Conservation (phyloP, 1,139 yeast species). For the Yamadazyma atlantica region DNA sequence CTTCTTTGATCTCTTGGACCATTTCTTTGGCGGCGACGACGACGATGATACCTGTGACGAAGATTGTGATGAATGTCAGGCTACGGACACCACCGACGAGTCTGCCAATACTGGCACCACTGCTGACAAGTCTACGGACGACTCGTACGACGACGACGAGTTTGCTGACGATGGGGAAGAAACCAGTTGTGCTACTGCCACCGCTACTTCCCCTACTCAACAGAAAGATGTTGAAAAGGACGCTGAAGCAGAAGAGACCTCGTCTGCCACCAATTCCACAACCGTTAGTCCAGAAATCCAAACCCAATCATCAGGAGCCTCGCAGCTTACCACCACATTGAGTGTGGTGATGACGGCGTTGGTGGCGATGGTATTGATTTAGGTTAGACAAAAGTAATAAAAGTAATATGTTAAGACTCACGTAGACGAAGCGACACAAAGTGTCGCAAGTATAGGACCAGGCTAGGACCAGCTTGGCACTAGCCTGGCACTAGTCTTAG, state of each 20-base stretch:
- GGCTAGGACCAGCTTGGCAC: too few relatives aligned
- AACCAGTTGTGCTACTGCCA: slow-evolving; percentile 9
- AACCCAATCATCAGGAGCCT: neutral
- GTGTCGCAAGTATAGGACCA: neutral
- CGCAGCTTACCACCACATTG: neutral
- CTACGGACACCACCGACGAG: slow-evolving; percentile 5
- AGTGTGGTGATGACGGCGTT: slow-evolving; percentile 9
- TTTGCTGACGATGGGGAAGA: slow-evolving; percentile 15
- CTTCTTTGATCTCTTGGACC: slow-evolving; percentile 16
- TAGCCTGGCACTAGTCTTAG: too few relatives aligned
- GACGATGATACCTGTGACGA: slow-evolving; percentile 18
- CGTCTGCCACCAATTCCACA: neutral
- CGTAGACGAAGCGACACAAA: slow-evolving; percentile 17
- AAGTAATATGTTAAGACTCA: too few relatives aligned
- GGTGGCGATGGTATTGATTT: slow-evolving; percentile 12
- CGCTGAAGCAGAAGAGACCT: slow-evolving; percentile 1
- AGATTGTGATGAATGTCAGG: slow-evolving; percentile 17
- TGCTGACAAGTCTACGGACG: too few relatives aligned
- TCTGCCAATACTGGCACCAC: too few relatives aligned
- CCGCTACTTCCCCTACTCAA: slow-evolving; percentile 7
- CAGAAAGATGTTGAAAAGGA: slow-evolving; percentile 2
- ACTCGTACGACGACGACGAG: slow-evolving; percentile 12
- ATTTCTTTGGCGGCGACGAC: slow-evolving; percentile 17
- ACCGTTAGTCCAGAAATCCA: slow-evolving; percentile 2
- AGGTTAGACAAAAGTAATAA: too few relatives aligned